A percentile compares a stretch with the other conserved stretches of the same genome.
Conservation (phyloP, 768 basidiomycete genomes). For the Pleurotus pulmonarius region DNA sequence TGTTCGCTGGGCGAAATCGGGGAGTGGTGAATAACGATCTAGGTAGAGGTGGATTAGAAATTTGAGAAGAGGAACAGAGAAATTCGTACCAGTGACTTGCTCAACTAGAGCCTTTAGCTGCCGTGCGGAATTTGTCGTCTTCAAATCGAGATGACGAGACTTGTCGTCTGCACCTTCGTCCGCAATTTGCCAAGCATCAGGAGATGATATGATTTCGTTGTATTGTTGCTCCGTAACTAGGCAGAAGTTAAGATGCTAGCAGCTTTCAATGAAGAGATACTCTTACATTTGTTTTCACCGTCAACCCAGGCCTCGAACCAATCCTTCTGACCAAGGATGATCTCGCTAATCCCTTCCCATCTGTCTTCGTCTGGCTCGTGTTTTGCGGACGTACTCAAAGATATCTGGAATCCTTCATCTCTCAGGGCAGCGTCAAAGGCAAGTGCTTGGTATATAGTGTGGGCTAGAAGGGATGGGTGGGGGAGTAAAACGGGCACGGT, state of each 20-base stretch:
- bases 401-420: constrained; percentile 69
- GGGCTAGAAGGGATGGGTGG: constrained; percentile 84
- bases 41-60: neutral
- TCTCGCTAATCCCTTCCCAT: constrained; percentile 79
- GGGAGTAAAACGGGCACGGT: constrained; percentile 71
- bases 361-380: constrained; percentile 18
- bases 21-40: constrained; percentile 93
- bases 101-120: constrained; percentile 82
- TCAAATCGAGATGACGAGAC: constrained; percentile 36
- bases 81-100: constrained; percentile 76
- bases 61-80: neutral
- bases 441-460: constrained; percentile 92
- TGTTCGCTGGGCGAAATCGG: constrained; percentile 69
- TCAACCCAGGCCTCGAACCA: constrained; percentile 93
- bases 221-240: constrained; percentile 88
- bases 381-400: constrained; percentile 41
- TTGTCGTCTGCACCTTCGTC: constrained; percentile 56
- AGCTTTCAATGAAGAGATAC: constrained; percentile 4
- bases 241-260: neutral
- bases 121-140: constrained; percentile 80
- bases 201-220: constrained; percentile 71
- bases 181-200: constrained; percentile 84
- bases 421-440: constrained; percentile 77
- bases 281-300: constrained; percentile 86
- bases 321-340: constrained; percentile 76